Evolutionary conservation across 1,284 basidiomycete genomes (phyloP).

Genomic region (Ceratobasidium sp.): DNA sequence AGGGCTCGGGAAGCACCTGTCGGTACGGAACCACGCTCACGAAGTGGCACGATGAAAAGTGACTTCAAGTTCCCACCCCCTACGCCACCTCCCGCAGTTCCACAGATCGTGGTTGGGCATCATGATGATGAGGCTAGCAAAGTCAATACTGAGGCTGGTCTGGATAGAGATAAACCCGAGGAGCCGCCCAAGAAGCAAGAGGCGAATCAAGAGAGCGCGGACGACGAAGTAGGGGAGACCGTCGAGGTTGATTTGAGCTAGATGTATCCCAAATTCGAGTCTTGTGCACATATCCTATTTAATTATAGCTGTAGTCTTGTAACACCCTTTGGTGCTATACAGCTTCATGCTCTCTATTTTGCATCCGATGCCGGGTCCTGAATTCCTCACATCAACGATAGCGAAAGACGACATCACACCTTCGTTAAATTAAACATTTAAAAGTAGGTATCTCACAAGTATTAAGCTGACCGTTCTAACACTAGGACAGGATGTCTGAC

Average conservation of each 20-base stretch:
- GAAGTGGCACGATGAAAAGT: constrained; percentile 76
- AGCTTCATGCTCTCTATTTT: constrained; percentile 5
- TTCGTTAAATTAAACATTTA: constrained; percentile 55
- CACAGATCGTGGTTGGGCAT: constrained; percentile 32
- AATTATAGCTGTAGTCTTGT: too few relatives aligned
- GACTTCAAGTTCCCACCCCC: constrained; percentile 77
- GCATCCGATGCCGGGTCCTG: constrained; percentile 4
- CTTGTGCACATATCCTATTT: not conserved
- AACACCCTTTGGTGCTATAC: not conserved
- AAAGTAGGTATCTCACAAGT: constrained; percentile 45
- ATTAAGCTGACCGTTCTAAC: not conserved
- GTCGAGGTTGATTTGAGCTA: constrained; percentile 37
- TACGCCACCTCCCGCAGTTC: constrained; percentile 44
- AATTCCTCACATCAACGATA: constrained; percentile 76
- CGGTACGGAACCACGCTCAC: constrained; percentile 47
- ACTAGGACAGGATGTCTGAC: constrained; percentile 85
- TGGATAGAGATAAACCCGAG: not conserved
- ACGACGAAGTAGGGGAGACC: constrained; percentile 33
- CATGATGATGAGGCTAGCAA: constrained; percentile 16
- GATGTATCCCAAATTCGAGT: not conserved
- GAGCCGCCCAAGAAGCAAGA: not conserved
- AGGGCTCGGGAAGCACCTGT: constrained; percentile 48
- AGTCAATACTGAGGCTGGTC: not conserved
- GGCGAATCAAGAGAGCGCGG: not conserved
- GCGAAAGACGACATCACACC: constrained; percentile 86